phyloP scores from a whole-genome alignment of 805 yeast species.

The Candida easanensis region DNA sequence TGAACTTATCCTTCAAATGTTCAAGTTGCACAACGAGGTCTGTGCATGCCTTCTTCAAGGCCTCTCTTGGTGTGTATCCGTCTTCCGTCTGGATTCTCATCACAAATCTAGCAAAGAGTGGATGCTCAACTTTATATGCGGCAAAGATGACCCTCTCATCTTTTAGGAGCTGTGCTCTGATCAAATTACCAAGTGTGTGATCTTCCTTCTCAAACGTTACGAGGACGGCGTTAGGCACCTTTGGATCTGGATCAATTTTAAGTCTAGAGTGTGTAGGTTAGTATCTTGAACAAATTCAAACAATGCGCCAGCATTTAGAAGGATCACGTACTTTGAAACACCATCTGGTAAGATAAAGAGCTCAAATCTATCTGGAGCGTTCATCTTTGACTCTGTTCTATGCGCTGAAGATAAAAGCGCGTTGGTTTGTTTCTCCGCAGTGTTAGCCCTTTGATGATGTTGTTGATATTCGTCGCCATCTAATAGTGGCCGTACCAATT shows the following conservation, averaged over 20 bases:
- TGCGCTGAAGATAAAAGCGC: too few species aligned
- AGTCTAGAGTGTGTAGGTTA: constrained; percentile 44
- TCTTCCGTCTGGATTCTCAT: constrained; percentile 96
- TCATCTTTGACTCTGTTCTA: too few species aligned
- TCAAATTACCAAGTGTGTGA: constrained; percentile 90
- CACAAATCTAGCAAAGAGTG: constrained; percentile 90
- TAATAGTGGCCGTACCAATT: background rate
- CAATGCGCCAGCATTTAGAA: background rate
- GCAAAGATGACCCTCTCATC: constrained; percentile 92
- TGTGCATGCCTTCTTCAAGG: constrained; percentile 86
- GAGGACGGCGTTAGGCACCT: constrained; percentile 92
- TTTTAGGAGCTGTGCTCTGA: constrained; percentile 80
- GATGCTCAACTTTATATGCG: constrained; percentile 97
- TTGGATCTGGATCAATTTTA: constrained; percentile 86
- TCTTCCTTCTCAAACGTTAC: constrained; percentile 95
- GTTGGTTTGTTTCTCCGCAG: too few species aligned
- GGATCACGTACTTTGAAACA: constrained; percentile 69
- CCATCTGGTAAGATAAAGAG: constrained; percentile 97
- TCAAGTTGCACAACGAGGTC: constrained; percentile 77
- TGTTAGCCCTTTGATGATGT: background rate
- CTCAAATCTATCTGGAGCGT: constrained; percentile 99
- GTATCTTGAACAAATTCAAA: constrained; percentile 1
- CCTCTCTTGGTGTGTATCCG: constrained; percentile 88
- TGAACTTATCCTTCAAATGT: constrained; percentile 71
- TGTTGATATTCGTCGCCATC: background rate